Base-by-base conservation (phyloP, 192 early-diverging fungal genomes). In the Paraglomus brasilianum region DNA sequence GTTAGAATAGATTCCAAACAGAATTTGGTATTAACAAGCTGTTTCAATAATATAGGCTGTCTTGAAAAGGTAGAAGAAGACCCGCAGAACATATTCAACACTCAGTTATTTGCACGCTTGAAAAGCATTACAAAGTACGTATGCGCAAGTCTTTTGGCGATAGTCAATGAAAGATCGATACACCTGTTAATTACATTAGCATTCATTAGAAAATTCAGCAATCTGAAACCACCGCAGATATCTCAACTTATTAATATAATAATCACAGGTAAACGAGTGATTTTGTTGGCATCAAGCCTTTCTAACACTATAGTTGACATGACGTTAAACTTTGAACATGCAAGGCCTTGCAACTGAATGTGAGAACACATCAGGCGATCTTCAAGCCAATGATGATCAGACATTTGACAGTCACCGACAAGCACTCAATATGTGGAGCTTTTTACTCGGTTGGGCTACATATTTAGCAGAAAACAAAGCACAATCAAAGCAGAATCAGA, bases 401-500 rank as follows among this genome's bases (percentile, higher is more conserved):
- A 84, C 86, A 46, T 91, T 89, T 71, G 82, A 87, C 10, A 70
- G 80, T 14, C 88, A 93, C 73, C 79, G 83, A 10, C 67, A 77
- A 11, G 75, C 84, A 6, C 78, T 96, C 7, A 92, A 95, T 75
- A 82, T 92, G 68, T 96, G 94, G 65, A 87, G 87, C 5, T 97
- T 92, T 67, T 57, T 94, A 52, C 76, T 93, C 53, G 86, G 91
- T 65, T 97, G 95, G 93, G 77, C 90, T 13, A 76, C 95, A 43
- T 82, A 83, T 51, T 71, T 81, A 7, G 88, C 83, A 51, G 89
- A 92, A 74, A 81, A 85, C 13, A 82, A 81, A 44, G 77, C 77
- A 8, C 62, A 75, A 8, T 81, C 74, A 66, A 89, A 77, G 57
- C 68, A 47, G 45, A 75, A 39, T 70, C 66, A 69, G 11, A 80